Base-by-base conservation (phyloP, 2,329 filamentous ascomycete genomes). In the Eutypa lata region DNA sequence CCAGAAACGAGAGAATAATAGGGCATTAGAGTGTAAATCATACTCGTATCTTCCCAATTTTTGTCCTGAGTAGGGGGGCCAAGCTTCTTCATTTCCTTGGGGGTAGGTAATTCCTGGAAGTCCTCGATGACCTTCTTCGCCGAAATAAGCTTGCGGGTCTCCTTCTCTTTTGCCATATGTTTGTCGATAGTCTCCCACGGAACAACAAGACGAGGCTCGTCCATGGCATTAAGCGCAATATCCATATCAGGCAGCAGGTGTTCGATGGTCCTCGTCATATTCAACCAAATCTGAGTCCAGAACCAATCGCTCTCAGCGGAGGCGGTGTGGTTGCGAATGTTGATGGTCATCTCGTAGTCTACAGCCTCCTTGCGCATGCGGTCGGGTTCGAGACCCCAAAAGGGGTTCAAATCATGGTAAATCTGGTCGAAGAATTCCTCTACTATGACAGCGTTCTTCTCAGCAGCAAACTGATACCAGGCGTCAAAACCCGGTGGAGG, bases 221-320 rank as follows among this genome's bases (percentile, higher is more conserved):
- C 86, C 77, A 88, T 83, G 31, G 80, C 75, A 57, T 88, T 89
- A 54, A 88, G 74, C 0, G 85, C 78, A 53, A 88, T 76, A 55
- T 88, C 84, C 79, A 89, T 84, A 60, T 89, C 84, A 2, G 85
- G 85, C 16, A 88, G 70, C 50, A 81, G 54, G 38, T 78, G 69
- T 56, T 80, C 75, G n/a, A 84, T 74, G 0, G 76, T 75, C 53
- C 75, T 70, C 60, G 82, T 72, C 71, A 84, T 71, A 48, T 78
- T 67, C 31, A 79, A 66, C 81, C 81, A 83, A 53, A 84, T 78
- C 59, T 76, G 68, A 3, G 77, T 82, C 80, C 77, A 85, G 61
- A 80, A 82, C 78, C 76, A 84, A 57, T 79, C 77, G 63, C 75
- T 82, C 21, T 64, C 68, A 1, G 80, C 72, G 8, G 70, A 75